phyloP scores from a whole-genome alignment of 2,329 filamentous ascomycete species.

The Lomentospora prolificans region DNA sequence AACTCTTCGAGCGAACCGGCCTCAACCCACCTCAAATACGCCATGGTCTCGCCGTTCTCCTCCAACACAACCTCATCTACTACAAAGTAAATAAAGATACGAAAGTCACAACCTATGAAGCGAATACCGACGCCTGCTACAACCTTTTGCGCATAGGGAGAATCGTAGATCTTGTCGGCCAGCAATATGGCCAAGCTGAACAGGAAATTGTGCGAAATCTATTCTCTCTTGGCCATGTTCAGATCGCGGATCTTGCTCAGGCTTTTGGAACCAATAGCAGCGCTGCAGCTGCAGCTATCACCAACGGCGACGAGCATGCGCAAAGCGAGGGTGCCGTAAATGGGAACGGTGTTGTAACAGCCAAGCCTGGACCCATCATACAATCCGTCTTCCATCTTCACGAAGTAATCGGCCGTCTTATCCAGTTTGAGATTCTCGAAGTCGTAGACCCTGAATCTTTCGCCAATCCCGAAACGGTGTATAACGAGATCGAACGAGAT shows the following conservation, averaged over 20 bases:
- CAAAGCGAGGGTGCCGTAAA: constrained; percentile 18
- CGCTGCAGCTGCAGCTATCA: constrained; percentile 12
- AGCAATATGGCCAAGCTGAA: constrained; percentile 64
- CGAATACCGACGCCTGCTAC: constrained; percentile 72
- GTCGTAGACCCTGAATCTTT: constrained; percentile 49
- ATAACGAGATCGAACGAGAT: constrained; percentile 52
- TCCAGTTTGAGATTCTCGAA: constrained; percentile 59
- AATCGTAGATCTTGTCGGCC: constrained; percentile 66
- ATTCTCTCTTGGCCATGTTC: constrained; percentile 67
- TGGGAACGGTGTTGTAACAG: constrained; percentile 23
- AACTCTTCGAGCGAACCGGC: constrained; percentile 61
- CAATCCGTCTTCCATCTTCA: constrained; percentile 39
- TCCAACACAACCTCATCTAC: constrained; percentile 80
- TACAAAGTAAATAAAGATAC: constrained; percentile 57
- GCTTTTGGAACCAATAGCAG: constrained; percentile 38
- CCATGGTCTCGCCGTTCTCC: constrained; percentile 71
- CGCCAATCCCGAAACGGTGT: constrained; percentile 50
- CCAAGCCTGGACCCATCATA: constrained; percentile 24
- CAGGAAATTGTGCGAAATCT: constrained; percentile 66
- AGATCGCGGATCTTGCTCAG: constrained; percentile 58
- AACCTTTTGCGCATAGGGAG: constrained; percentile 72
- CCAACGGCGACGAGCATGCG: constrained; percentile 17
- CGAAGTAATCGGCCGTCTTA: constrained; percentile 39
- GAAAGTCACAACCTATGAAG: constrained; percentile 67
- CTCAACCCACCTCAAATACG: constrained; percentile 67